Conservation (phyloP, 768 basidiomycete species). For the Cystofilobasidium capitatum region DNA sequence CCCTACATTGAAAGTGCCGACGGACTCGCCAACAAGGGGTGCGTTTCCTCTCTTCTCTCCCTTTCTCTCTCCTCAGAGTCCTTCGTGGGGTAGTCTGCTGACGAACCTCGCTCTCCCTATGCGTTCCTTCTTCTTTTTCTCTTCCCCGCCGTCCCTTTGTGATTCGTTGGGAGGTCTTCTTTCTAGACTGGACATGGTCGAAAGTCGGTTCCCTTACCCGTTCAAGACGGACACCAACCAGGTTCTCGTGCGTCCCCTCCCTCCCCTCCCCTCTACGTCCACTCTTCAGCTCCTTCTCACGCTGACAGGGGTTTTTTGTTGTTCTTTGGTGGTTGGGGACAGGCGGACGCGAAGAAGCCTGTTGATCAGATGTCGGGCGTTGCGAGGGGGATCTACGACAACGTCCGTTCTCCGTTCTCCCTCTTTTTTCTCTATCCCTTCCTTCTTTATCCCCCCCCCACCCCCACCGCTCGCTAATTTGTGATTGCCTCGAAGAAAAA, state of each 20-base stretch:
- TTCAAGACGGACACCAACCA: conserved; percentile 25
- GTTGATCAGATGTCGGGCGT: conserved; percentile 13
- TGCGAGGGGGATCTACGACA: conserved; percentile 22
- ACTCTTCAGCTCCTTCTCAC: not conserved
- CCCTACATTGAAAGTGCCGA: conserved; percentile 22
- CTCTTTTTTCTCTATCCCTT: not conserved
- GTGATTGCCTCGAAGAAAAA: no score
- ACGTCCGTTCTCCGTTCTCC: conserved; percentile 10
- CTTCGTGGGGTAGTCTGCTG: not conserved
- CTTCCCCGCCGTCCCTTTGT: not conserved
- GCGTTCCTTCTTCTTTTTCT: not conserved
- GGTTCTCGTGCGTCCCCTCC: conserved; percentile 18
- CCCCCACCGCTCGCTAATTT: no score
- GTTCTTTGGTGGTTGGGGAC: no score
- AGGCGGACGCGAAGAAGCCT: conserved; percentile 21
- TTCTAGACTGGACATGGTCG: conserved; percentile 18
- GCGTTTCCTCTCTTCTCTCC: not conserved
- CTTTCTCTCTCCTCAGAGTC: no score
- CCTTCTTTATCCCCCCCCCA: no score
- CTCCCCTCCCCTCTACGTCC: not conserved
- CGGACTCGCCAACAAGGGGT: conserved; percentile 25
- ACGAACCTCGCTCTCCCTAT: not conserved
- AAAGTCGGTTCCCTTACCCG: conserved; percentile 24
- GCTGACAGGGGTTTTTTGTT: no score
- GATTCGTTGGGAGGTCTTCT: not conserved